Evolutionary conservation across 1,139 yeast genomes (phyloP).

Genomic region (Blastobotrys indianensis): DNA sequence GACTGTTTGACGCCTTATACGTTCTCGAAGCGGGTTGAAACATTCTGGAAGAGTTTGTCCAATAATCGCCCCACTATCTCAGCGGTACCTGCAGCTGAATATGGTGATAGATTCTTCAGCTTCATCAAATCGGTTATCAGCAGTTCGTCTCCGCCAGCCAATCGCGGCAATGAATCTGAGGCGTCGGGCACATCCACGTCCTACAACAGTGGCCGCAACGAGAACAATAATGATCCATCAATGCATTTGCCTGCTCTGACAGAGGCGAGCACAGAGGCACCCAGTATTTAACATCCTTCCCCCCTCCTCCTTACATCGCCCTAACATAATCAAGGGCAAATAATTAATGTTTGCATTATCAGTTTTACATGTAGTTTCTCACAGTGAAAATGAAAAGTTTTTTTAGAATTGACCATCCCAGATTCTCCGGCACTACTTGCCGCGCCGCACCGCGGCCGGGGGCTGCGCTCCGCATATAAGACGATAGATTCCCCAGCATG

Average conservation of each 20-base stretch:
- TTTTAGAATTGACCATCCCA: too few relatives aligned
- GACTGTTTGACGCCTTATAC: slow-evolving; percentile 90
- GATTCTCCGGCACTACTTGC: too few relatives aligned
- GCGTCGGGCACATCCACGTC: slow-evolving; percentile 7
- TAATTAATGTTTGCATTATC: too few relatives aligned
- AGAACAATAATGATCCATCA: background rate
- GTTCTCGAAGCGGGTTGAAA: slow-evolving; percentile 69
- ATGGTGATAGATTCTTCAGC: slow-evolving; percentile 75
- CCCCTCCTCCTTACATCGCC: too few relatives aligned
- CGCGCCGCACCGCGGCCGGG: too few relatives aligned
- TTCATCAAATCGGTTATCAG: slow-evolving; percentile 49
- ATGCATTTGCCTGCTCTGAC: slow-evolving; percentile 19
- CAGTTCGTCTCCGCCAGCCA: background rate
- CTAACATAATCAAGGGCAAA: too few relatives aligned
- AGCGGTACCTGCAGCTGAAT: slow-evolving; percentile 85
- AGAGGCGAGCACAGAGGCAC: slow-evolving; percentile 18
- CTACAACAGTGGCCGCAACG: background rate
- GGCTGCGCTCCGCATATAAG: too few relatives aligned
- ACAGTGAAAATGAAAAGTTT: too few relatives aligned
- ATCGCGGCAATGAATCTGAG: slow-evolving; percentile 1
- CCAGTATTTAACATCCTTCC: too few relatives aligned
- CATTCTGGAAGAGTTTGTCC: slow-evolving; percentile 72
- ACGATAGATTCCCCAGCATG: too few relatives aligned
- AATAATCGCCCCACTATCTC: slow-evolving; percentile 69
- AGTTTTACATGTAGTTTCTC: too few relatives aligned